Evolutionary conservation across 495 filamentous ascomycete species (phyloP).

Genomic region (Lepidopterella palustris): DNA sequence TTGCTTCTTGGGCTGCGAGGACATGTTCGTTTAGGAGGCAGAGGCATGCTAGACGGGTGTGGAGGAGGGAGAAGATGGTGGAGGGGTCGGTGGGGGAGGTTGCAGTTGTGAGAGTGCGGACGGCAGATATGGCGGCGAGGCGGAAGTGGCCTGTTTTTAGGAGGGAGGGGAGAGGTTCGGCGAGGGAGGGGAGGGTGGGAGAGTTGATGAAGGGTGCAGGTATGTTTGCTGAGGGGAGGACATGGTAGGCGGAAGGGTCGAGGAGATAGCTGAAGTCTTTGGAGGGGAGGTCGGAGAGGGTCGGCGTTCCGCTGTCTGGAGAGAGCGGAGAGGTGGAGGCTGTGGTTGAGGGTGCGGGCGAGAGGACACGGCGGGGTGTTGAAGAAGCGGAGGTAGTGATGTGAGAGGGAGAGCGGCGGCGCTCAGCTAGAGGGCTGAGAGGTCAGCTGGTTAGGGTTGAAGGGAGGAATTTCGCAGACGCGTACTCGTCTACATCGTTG

Average conservation of each 20-base stretch:
- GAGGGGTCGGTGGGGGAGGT: conserved; percentile 50
- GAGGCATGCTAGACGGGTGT: conserved; percentile 77
- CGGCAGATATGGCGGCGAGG: conserved; percentile 65
- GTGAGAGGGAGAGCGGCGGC: background rate
- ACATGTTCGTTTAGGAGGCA: conserved; percentile 60
- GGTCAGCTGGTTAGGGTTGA: conserved; percentile 7
- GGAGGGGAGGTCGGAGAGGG: conserved; percentile 32
- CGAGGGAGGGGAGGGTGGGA: conserved; percentile 35
- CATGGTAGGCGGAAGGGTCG: conserved; percentile 73
- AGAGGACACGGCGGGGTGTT: conserved; percentile 12
- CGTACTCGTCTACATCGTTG: conserved; percentile 30
- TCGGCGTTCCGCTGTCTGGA: conserved; percentile 33
- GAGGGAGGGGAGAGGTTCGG: conserved; percentile 47
- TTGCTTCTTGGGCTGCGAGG: conserved; percentile 80
- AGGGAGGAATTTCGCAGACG: background rate
- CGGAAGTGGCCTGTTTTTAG: conserved; percentile 58
- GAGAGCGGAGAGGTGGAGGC: conserved; percentile 2
- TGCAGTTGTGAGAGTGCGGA: conserved; percentile 54
- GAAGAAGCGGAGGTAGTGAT: background rate
- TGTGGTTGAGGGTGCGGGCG: conserved; percentile 12
- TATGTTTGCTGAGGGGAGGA: conserved; percentile 55
- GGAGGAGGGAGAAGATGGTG: conserved; percentile 68
- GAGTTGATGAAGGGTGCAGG: conserved; percentile 54
- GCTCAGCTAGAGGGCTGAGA: conserved; percentile 15
- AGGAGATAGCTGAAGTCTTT: conserved; percentile 79